Conservation (phyloP, 164 flowering plant genomes). For the Nelumbo lutea region DNA sequence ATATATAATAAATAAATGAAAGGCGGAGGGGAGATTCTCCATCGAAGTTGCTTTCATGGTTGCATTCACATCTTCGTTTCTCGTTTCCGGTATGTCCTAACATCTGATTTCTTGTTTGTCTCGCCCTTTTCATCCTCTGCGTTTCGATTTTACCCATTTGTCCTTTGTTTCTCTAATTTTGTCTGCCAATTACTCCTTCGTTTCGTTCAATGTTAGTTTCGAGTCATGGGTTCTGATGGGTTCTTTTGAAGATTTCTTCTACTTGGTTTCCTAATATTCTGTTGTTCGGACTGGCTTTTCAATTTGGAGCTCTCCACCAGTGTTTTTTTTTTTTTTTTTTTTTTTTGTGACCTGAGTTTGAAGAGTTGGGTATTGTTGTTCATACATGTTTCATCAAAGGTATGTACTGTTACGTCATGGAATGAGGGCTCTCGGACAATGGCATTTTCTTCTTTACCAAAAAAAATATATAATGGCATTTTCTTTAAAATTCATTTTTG, state of each 20-base stretch:
- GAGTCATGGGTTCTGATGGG: not conserved
- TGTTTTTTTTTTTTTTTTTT: slow-evolving; percentile 8
- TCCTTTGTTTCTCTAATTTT: slow-evolving; percentile 15
- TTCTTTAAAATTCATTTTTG: no score
- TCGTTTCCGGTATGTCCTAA: slow-evolving; percentile 17
- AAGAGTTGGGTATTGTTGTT: no score
- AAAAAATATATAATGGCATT: no score
- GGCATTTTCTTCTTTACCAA: no score
- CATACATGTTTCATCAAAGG: no score
- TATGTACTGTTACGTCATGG: no score
- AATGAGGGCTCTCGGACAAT: no score
- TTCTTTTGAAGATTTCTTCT: not conserved
- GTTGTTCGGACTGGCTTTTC: not conserved
- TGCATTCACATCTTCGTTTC: slow-evolving; percentile 14
- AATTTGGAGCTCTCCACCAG: not conserved
- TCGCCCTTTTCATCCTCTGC: slow-evolving; percentile 21
- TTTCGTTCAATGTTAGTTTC: not conserved
- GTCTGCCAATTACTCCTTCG: not conserved
- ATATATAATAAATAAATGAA: not conserved
- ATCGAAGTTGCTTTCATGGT: slow-evolving; percentile 31
- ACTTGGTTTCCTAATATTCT: slow-evolving; percentile 1
- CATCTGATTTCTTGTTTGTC: slow-evolving; percentile 22
- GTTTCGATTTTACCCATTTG: slow-evolving; percentile 7
- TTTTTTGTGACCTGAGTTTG: not conserved
- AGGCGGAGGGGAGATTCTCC: slow-evolving; percentile 7